Conservation (phyloP, 176 grass and related monocot species). For the Bonia amplexicaulis region DNA sequence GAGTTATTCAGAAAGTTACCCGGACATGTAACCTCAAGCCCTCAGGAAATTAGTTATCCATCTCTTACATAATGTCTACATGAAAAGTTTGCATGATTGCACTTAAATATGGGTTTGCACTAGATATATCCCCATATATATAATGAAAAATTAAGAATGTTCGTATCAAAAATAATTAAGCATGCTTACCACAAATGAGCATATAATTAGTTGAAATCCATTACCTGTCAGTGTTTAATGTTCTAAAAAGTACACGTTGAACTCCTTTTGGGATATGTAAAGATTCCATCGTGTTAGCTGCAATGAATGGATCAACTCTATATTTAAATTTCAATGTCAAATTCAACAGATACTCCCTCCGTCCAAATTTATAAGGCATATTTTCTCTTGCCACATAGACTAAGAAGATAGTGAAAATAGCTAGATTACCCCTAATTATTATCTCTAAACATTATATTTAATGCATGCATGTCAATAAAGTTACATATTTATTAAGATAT, state of each 20-base stretch:
- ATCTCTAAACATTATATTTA: too few species aligned
- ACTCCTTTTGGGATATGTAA: slow-evolving; percentile 51
- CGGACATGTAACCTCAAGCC: too few species aligned
- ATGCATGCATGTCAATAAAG: too few species aligned
- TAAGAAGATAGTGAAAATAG: too few species aligned
- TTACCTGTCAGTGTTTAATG: slow-evolving; percentile 55
- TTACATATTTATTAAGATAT: too few species aligned
- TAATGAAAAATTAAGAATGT: background rate
- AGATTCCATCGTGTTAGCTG: slow-evolving; percentile 51
- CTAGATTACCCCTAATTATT: too few species aligned
- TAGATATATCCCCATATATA: background rate
- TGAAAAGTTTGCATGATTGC: background rate
- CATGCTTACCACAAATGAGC: background rate
- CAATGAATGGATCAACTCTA: background rate
- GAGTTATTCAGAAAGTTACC: too few species aligned
- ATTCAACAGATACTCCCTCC: background rate
- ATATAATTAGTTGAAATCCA: background rate
- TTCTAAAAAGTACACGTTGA: slow-evolving; percentile 56
- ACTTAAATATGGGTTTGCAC: background rate
- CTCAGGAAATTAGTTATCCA: background rate
- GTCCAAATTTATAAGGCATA: too few species aligned
- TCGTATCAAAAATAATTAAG: background rate
- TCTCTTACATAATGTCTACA: background rate
- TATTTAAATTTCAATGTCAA: background rate
- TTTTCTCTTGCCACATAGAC: too few species aligned